phyloP scores from a whole-genome alignment of 1,284 basidiomycete genomes.

The Cystobasidium sp. region DNA sequence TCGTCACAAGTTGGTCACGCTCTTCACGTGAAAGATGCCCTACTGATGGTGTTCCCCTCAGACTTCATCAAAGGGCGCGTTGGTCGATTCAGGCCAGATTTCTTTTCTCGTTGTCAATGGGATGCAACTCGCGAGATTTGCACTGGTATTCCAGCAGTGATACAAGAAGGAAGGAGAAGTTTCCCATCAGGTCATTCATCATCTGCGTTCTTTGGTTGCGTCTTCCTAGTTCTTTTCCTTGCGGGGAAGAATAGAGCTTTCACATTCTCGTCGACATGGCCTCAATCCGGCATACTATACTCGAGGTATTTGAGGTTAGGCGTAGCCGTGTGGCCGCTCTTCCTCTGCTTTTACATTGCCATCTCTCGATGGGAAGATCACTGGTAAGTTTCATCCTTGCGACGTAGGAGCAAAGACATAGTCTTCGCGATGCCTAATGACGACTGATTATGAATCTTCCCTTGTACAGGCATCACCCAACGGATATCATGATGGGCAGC shows the following conservation, averaged over 20 bases:
- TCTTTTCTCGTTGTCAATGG: slow-evolving; percentile 69
- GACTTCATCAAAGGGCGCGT: slow-evolving; percentile 65
- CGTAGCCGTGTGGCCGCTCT: slow-evolving; percentile 60
- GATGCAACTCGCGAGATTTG: slow-evolving; percentile 62
- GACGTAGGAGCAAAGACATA: not conserved
- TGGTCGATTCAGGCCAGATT: slow-evolving; percentile 71
- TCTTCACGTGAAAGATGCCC: too few species aligned
- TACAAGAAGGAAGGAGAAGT: slow-evolving; percentile 58
- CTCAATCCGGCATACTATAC: slow-evolving; percentile 58
- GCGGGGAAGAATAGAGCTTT: slow-evolving; percentile 62
- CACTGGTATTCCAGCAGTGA: slow-evolving; percentile 61
- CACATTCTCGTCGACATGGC: slow-evolving; percentile 54
- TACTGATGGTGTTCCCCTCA: too few species aligned
- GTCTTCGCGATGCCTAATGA: not conserved
- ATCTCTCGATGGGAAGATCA: slow-evolving; percentile 68
- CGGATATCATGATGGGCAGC: slow-evolving; percentile 47
- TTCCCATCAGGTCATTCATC: slow-evolving; percentile 74
- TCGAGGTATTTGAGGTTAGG: slow-evolving; percentile 63
- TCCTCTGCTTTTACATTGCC: slow-evolving; percentile 67
- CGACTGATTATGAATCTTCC: slow-evolving; percentile 4
- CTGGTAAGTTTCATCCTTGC: slow-evolving; percentile 44
- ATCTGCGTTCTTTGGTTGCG: slow-evolving; percentile 68
- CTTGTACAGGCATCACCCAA: slow-evolving; percentile 48
- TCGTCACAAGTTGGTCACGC: slow-evolving; percentile 23
- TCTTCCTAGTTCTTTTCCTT: slow-evolving; percentile 67